Conservation (phyloP, 2,329 filamentous ascomycete genomes). For the Chaetomium sp. region DNA sequence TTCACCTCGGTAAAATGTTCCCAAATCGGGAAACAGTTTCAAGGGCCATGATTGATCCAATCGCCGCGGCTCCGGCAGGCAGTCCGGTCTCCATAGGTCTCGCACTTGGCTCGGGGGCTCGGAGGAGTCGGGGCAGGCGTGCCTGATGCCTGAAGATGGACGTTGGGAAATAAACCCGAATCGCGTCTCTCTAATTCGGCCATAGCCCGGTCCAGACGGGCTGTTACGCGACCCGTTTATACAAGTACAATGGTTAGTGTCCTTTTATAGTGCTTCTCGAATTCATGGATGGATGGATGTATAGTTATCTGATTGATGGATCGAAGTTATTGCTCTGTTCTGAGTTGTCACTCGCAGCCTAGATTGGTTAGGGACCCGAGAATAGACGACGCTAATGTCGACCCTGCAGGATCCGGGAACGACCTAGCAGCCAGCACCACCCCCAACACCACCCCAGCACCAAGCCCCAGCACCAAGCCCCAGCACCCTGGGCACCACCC, state of each 20-base stretch:
- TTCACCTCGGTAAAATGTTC: background rate
- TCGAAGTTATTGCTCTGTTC: background rate
- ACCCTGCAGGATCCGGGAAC: slow-evolving; percentile 17
- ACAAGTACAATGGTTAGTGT: too few relatives aligned
- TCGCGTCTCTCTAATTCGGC: too few relatives aligned
- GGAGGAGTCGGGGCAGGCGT: too few relatives aligned
- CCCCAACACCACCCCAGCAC: background rate
- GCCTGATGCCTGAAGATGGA: too few relatives aligned
- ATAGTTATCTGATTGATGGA: too few relatives aligned
- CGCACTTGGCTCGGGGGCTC: too few relatives aligned
- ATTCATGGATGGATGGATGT: background rate
- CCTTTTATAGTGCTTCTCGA: too few relatives aligned
- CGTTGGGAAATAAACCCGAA: too few relatives aligned
- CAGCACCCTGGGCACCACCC: background rate
- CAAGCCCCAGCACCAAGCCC: background rate
- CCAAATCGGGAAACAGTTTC: background rate
- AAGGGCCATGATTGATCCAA: background rate
- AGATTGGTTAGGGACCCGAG: background rate
- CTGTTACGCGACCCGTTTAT: too few relatives aligned
- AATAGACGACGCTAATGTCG: slow-evolving; percentile 10
- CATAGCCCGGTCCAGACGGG: too few relatives aligned
- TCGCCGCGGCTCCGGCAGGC: background rate
- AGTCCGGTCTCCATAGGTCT: background rate
- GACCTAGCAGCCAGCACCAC: slow-evolving; percentile 1
- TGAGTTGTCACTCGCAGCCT: background rate